Conservation (phyloP, 2,329 filamentous ascomycete species). For the Diaporthe sp. region DNA sequence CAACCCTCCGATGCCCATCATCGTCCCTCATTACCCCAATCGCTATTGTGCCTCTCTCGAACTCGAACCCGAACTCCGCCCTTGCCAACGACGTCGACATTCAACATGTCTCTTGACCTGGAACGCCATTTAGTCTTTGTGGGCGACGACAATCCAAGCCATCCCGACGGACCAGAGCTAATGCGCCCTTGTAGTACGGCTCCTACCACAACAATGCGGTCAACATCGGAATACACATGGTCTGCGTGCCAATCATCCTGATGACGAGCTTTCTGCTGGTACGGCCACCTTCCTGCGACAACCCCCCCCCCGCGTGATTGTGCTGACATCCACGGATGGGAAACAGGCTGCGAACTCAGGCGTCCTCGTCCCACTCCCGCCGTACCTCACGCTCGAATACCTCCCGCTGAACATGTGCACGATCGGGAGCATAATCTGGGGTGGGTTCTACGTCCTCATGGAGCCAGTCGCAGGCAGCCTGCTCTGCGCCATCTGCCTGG, state of each 20-base stretch:
- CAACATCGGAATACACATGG: constrained; percentile 83
- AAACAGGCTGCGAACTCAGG: constrained; percentile 70
- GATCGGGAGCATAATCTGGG: constrained; percentile 74
- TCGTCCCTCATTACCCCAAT: background rate
- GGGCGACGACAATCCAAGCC: constrained; percentile 48
- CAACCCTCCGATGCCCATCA: background rate
- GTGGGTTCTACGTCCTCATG: constrained; percentile 86
- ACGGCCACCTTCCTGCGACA: constrained; percentile 46
- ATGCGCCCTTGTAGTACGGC: constrained; percentile 72
- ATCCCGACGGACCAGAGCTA: background rate
- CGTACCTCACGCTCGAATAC: constrained; percentile 74
- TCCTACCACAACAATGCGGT: constrained; percentile 83
- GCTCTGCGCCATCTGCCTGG: constrained; percentile 81
- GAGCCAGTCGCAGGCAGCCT: constrained; percentile 91
- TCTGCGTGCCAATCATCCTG: constrained; percentile 81
- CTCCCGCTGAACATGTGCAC: constrained; percentile 75
- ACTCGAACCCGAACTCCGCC: background rate
- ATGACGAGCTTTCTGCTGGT: constrained; percentile 79
- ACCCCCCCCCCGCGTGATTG: background rate
- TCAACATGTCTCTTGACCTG: constrained; percentile 75
- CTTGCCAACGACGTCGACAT: background rate
- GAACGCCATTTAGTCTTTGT: constrained; percentile 88
- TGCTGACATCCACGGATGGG: constrained; percentile 1
- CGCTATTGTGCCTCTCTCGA: background rate
- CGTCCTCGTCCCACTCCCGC: constrained; percentile 71